Evolutionary conservation across 805 yeast species (phyloP).

Genomic region (Nakazawaea pomicola): DNA sequence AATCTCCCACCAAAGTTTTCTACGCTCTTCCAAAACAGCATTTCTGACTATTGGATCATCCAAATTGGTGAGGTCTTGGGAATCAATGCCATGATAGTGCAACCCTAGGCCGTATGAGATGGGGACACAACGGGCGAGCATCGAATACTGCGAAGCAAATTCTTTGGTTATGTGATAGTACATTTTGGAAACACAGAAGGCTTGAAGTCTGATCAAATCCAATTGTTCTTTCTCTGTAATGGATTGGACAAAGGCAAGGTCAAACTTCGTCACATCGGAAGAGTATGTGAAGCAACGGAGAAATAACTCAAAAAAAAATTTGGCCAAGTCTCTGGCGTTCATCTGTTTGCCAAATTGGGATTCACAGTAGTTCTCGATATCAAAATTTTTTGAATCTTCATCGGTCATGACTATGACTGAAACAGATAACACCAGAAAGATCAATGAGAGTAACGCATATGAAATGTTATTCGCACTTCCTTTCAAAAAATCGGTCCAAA

Average conservation of each 20-base stretch:
- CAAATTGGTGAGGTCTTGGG: background rate
- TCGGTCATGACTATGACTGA: background rate
- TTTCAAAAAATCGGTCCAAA: slow-evolving; percentile 1
- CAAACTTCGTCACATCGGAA: background rate
- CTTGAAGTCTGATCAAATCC: background rate
- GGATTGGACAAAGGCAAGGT: background rate
- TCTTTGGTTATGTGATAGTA: slow-evolving; percentile 1
- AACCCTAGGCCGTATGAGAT: background rate
- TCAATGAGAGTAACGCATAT: slow-evolving; percentile 3
- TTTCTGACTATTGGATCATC: slow-evolving; percentile 1
- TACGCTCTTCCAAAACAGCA: slow-evolving; percentile 4
- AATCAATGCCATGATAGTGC: background rate
- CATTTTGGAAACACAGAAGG: background rate
- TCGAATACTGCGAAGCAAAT: background rate
- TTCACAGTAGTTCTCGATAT: background rate
- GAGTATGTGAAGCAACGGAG: background rate
- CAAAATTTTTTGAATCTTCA: background rate
- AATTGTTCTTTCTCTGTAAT: background rate
- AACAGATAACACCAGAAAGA: slow-evolving; percentile 3
- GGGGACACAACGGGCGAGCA: background rate
- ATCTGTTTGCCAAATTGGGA: background rate
- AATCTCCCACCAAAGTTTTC: slow-evolving; percentile 10
- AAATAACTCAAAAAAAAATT: background rate
- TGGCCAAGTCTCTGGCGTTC: background rate
- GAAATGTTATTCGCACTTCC: slow-evolving; percentile 3